Percentiles rank a stretch among this genome's conserved stretches.
phyloP scores from a whole-genome alignment of 2,329 filamentous ascomycete genomes.

The Fusarium sublunatum region DNA sequence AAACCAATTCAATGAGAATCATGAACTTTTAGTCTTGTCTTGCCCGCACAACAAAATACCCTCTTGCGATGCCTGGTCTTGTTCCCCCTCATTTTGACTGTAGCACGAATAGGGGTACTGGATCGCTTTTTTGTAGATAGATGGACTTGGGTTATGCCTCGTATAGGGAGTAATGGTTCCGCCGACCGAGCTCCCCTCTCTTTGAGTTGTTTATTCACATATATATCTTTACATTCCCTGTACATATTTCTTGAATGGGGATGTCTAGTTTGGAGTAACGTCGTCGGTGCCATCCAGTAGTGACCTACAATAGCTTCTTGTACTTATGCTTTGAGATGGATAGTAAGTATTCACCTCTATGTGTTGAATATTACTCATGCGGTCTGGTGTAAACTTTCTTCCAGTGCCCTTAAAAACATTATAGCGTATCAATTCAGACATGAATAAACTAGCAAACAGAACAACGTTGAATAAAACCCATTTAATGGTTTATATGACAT shows the following conservation, averaged over 20 bases:
- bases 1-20: conserved; percentile 47
- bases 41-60: conserved; percentile 22
- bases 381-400: no score
- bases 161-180: conserved; percentile 11
- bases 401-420: no score
- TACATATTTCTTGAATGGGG: conserved; percentile 36
- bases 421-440: no score
- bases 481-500: no score
- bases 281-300: neutral
- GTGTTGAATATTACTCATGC: no score
- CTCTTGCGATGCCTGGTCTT: conserved; percentile 10
- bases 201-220: conserved; percentile 32
- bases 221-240: conserved; percentile 31
- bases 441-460: no score
- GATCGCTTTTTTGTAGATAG: conserved; percentile 34
- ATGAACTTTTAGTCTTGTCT: conserved; percentile 44
- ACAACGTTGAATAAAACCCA: no score
- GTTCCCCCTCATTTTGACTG: conserved; percentile 15
- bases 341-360: no score
- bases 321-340: no score
- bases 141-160: conserved; percentile 36
- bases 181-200: conserved; percentile 15
- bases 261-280: conserved; percentile 30
- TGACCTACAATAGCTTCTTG: neutral
- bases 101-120: conserved; percentile 3